Evolutionary conservation across 495 filamentous ascomycete genomes (phyloP).

Genomic region (Emericellopsis terricola): DNA sequence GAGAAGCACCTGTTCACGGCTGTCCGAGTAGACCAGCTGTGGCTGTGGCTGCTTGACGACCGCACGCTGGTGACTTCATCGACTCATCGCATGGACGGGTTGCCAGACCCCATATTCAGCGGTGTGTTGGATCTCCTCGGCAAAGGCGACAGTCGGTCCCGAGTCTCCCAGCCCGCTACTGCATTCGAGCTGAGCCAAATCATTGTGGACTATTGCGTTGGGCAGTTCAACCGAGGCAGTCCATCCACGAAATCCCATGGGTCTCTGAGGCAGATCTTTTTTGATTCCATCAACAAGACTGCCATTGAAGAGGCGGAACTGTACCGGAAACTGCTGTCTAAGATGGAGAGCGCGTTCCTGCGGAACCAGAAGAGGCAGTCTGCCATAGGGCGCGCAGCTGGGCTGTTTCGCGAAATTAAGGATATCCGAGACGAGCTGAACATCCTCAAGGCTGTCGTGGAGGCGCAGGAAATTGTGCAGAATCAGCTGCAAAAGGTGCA

Average conservation of each 20-base stretch:
- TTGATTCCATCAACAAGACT: background rate
- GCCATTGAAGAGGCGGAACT: background rate
- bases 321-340: too few species aligned
- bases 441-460: background rate
- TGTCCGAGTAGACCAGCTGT: background rate
- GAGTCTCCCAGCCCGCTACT: background rate
- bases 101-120: background rate
- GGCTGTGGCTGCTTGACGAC: background rate
- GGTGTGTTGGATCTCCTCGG: background rate
- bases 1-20: too few species aligned
- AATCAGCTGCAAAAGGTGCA: background rate
- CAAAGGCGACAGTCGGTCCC: too few species aligned
- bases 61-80: background rate
- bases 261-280: background rate
- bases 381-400: background rate
- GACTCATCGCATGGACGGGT: background rate
- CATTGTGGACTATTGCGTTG: background rate
- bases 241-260: background rate
- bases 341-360: too few species aligned
- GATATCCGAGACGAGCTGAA: background rate
- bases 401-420: background rate
- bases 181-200: background rate
- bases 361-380: too few species aligned
- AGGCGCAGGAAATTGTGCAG: background rate
- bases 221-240: background rate